These are phyloP conservation scores for Globisporangium splendens DNA, from an alignment of 352 stramenopile species.

Conservation along the genomic window DNA sequence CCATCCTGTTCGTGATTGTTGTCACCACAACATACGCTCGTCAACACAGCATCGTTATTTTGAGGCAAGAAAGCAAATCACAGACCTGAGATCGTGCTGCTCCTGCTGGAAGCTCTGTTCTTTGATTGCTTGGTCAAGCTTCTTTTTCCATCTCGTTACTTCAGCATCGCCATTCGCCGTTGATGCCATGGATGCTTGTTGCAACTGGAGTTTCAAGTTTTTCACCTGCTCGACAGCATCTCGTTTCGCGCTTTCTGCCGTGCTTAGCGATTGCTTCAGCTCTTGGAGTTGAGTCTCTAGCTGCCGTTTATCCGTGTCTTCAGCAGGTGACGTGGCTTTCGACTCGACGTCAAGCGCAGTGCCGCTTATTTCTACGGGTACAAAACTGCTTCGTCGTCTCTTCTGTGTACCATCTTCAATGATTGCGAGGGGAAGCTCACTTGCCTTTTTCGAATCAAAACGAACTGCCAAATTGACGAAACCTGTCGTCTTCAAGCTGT, in stretches of 20 bases:
- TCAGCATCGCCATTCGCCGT: slow-evolving; percentile 23
- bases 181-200: slow-evolving; percentile 22
- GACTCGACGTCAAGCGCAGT: background rate
- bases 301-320: slow-evolving; percentile 10
- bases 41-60: no score
- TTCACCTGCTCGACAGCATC: slow-evolving; percentile 53
- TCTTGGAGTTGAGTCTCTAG: slow-evolving; percentile 20
- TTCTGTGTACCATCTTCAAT: background rate
- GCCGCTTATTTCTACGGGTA: slow-evolving; percentile 6
- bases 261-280: slow-evolving; percentile 20
- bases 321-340: slow-evolving; percentile 1
- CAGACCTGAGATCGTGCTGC: slow-evolving; percentile 35
- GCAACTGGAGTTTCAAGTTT: slow-evolving; percentile 39
- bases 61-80: background rate
- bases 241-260: slow-evolving; percentile 31
- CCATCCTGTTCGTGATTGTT: slow-evolving; percentile 18
- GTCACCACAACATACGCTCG: slow-evolving; percentile 1
- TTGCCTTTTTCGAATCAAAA: slow-evolving; percentile 56
- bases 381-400: slow-evolving; percentile 1
- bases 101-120: slow-evolving; percentile 44
- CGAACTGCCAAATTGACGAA: slow-evolving; percentile 46
- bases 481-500: slow-evolving; percentile 19
- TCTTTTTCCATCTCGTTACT: slow-evolving; percentile 45
- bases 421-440: slow-evolving; percentile 5
- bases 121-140: slow-evolving; percentile 43